Base-by-base conservation (phyloP, 2,329 filamentous ascomycete species). In the Curvularia lunata region DNA sequence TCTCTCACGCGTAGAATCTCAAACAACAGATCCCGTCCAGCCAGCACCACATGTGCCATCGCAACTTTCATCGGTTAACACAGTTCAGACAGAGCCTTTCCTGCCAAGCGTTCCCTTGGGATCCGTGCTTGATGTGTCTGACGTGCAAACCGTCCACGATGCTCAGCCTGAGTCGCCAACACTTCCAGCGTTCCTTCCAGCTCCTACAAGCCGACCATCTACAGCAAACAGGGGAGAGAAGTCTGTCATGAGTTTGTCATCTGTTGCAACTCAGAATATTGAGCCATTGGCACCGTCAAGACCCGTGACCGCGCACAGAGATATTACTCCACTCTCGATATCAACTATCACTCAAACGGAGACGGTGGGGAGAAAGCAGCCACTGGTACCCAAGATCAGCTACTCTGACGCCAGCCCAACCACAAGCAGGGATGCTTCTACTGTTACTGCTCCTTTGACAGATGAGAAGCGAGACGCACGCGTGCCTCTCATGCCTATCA, bases 331-430 rank as follows among this genome's bases (percentile, higher is more conserved):
- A 34, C 48, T 65, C 12, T 47, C 52, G 8, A 62, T 48, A 6
- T 57, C 62, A 23, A 49, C 62, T 38, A 52, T 56, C 51, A 55
- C 64, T 54, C 62, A 70, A 45, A 64, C 58, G 37, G 66, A 62
- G 28, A 52, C 52, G 27, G 23, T 32, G 9, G 51, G 59, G 52
- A 48, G 27, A 32, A 56, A 59, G 41, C 67, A 66, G 28, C 65
- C 71, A n/a, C 59, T 67, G 76, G 32, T 54, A 4, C 53, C 56
- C 27, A 78, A 72, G 68, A 73, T 75, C 64, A 75, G 72, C 30
- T 73, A 81, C 55, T 74, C 83, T 56, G 76, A 76, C 43, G 75
- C 80, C 61, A 73, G 82, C 48, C 73, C 81, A 70, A 75, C 80
- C 57, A 80, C 81, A 66, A 79, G 79, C 57, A 83, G 79, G 64